phyloP scores from a whole-genome alignment of 179 eudicot species.

The Beta lomatogona region DNA sequence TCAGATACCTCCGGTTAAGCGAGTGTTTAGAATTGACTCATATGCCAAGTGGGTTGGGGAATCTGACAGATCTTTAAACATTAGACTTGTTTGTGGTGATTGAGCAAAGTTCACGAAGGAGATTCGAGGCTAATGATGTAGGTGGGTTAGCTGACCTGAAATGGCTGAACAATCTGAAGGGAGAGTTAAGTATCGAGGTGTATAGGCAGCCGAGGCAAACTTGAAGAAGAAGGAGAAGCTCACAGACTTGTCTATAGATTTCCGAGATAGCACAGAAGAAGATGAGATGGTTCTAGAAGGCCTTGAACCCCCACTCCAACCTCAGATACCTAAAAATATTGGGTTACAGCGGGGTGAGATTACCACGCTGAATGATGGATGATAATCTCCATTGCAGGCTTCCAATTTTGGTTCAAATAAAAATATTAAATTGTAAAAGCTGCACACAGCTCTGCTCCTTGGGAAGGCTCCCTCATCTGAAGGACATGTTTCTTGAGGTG shows the following conservation, averaged over 20 bases:
- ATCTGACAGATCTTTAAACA: not conserved
- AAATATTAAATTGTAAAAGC: not conserved
- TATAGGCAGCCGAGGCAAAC: not conserved
- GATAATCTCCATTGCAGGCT: not conserved
- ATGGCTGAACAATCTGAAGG: not conserved
- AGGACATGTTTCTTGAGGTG: not conserved
- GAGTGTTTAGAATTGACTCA: not conserved
- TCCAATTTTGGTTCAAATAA: not conserved
- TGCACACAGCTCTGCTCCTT: slow-evolving; percentile 11
- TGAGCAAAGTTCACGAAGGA: not conserved
- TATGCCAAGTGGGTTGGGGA: slow-evolving; percentile 12
- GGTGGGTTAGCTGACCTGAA: slow-evolving; percentile 11
- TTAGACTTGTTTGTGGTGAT: not conserved
- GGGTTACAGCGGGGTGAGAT: not conserved
- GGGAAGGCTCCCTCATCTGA: slow-evolving; percentile 22
- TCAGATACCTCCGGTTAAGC: not conserved
- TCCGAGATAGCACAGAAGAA: no score
- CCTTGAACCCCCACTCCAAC: slow-evolving; percentile 13
- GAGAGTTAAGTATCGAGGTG: not conserved
- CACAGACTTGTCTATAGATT: no score
- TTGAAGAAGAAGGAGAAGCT: no score
- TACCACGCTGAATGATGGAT: slow-evolving; percentile 23
- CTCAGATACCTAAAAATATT: not conserved
- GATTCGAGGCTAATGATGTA: not conserved
- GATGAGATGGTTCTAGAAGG: slow-evolving; percentile 17